Evolutionary conservation across 2,329 filamentous ascomycete species (phyloP), one percentile per base, ranked within the genome.

Genomic region (Penicillium sp.): DNA sequence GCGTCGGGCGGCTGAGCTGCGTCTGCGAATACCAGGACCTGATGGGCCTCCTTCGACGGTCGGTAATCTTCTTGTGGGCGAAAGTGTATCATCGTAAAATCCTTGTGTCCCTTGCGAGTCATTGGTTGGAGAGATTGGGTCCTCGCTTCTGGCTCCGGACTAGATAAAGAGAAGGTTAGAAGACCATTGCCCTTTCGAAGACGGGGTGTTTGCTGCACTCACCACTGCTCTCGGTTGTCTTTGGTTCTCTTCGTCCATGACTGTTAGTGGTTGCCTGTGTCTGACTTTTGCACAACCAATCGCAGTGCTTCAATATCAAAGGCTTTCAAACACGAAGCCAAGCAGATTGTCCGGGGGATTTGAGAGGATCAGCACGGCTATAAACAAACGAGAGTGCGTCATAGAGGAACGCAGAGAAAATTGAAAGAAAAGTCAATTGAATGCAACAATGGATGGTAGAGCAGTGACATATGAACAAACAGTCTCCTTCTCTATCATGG

Each of bases 1-100:
- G 10, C 62, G 62, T 37, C 66, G 62, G 19, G 62, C 49, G 9
- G 47, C 55, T 5, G 69, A 69, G 59, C 66, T 69, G 39, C 61
- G 64, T 11, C 66, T 65, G 7, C 67, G 68, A 6, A 64, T 11
- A n/a, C 62, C 61, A 4, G 62, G 11, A n/a, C 59, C 58, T 1
- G 27, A 44, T 16, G 24, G 22, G 10, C 39, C 35, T 14, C 63
- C 62, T 6, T 65, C 59, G 7, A 41, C 49, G 2, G 39, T 51
- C 1, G 55, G 50, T 14, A 22, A 11, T 16, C 50, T 49, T 36
- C 60, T 55, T 2, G 59, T 61, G 1, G 65, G 66, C 7, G 68
- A 68, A 39, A 62, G 33, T 35, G 54, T 56, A 14, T 61, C 60
- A 2, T 54, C 57, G 6, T 44, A 22, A 14, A 44, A 2, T 66